Base-by-base conservation (phyloP, 2,329 filamentous ascomycete species). In the Diaporthe australafricana region DNA sequence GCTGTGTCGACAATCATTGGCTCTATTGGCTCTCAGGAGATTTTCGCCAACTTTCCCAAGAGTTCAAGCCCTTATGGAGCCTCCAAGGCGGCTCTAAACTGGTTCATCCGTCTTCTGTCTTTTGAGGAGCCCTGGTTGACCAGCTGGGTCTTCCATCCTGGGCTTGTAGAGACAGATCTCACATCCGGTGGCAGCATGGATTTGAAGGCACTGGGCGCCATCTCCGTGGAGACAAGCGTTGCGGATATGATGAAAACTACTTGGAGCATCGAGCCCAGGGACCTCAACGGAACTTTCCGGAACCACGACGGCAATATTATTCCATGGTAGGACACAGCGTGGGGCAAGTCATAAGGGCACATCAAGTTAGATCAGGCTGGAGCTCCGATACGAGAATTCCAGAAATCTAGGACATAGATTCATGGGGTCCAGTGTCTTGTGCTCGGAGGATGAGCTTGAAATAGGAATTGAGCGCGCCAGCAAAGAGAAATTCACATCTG, bases 11-110 rank as follows among this genome's bases (percentile, higher is more conserved):
- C 62, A 11, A 11, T 52, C 11, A 35, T 66, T n/a, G 62, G 62
- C 3, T 47, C 40, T 12, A 66, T 66, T 14, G 62, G 62, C 22
- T 66, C 40, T 9, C 38, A 47, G 30, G 62, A 53, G 45, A 47
- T 17, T 2, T 25, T 53, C 5, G 8, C 52, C 30, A n/a, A 22
- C 4, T 22, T 56, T 20, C 52, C 52, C 9, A 12, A n/a, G 8
- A 7, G 11, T 7, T 56, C 30, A 17, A 38, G 52, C 11, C 30
- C 52, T 7, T 56, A 56, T 16, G 52, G 52, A 2, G 52, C 30
- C 5, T 35, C 30, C 8, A 56, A 56, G 30, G 52, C 52, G 11
- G 52, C 52, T 6, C 30, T 56, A 30, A 56, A 56, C 52, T 56
- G 30, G 30, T 22, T 56, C 4, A 22, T 56, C 30, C 52, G 52